phyloP scores from a whole-genome alignment of 2,329 filamentous ascomycete genomes.

The Spiromastix sp. region DNA sequence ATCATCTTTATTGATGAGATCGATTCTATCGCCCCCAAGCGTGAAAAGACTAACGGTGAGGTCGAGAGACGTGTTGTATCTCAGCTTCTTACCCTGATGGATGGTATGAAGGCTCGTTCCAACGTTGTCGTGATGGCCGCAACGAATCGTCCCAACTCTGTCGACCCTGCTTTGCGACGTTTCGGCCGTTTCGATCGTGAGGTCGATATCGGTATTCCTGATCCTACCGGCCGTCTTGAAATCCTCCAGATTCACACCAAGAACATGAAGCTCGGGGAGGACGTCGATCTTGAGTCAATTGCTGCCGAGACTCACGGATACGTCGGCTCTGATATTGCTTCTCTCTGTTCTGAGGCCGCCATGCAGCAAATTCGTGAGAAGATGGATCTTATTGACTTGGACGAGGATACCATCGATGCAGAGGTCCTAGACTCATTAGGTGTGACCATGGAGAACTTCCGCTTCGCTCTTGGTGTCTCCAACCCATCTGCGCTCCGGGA shows the following conservation, averaged over 20 bases:
- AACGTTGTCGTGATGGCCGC: conserved; percentile 99
- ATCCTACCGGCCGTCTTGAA: conserved; percentile 95
- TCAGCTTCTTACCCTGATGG: conserved; percentile 94
- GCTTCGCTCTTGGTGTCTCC: conserved; percentile 92
- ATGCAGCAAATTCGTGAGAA: conserved; percentile 99
- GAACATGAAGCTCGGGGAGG: conserved; percentile 99
- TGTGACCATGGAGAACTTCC: conserved; percentile 99
- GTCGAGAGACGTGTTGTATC: conserved; percentile 98
- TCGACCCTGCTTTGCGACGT: conserved; percentile 92
- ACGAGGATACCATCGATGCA: conserved; percentile 97
- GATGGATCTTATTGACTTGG: conserved; percentile 98
- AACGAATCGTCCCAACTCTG: conserved; percentile 97
- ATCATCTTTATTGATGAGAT: conserved; percentile 99
- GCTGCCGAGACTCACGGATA: conserved; percentile 98
- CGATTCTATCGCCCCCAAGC: conserved; percentile 97
- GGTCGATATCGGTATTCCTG: conserved; percentile 95
- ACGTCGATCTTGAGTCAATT: conserved; percentile 94
- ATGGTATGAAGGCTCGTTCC: conserved; percentile 98
- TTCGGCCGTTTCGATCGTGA: conserved; percentile 99
- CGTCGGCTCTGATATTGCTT: conserved; percentile 95
- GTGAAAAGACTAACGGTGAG: conserved; percentile 99
- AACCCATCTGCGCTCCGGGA: conserved; percentile 98
- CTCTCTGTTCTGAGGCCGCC: conserved; percentile 94
- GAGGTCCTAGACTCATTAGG: conserved; percentile 96
- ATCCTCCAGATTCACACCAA: conserved; percentile 99